A percentile compares a stretch with the other conserved stretches of the same genome.
phyloP scores from a whole-genome alignment of 2,329 filamentous ascomycete genomes.

The Tympanopsis confertula region DNA sequence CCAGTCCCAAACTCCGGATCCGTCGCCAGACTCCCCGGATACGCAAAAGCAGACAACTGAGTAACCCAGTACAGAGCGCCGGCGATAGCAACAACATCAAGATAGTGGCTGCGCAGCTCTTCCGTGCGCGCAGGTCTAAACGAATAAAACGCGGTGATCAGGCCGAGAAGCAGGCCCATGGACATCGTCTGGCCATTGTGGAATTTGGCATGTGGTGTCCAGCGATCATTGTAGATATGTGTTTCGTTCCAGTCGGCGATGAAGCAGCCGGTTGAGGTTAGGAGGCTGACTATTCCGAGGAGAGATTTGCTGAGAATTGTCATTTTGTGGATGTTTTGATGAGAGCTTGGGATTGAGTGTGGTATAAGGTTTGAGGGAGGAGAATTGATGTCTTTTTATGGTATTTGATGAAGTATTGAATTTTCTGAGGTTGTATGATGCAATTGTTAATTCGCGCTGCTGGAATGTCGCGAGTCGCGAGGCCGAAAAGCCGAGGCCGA shows the following conservation, averaged over 20 bases:
- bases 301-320: no score
- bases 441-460: no score
- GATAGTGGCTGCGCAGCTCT: constrained; percentile 8
- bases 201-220: constrained; percentile 37
- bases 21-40: constrained; percentile 27
- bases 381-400: no score
- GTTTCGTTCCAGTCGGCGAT: constrained; percentile 26
- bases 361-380: no score
- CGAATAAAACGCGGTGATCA: constrained; percentile 22
- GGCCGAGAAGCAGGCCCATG: constrained; percentile 25
- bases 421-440: no score
- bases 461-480: no score
- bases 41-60: constrained; percentile 27
- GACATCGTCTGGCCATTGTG: constrained; percentile 41
- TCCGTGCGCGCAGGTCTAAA: constrained; percentile 8
- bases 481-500: no score
- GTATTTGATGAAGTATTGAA: no score
- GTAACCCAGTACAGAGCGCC: constrained; percentile 30
- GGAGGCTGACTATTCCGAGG: no score
- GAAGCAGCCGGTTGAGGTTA: constrained; percentile 14
- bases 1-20: constrained; percentile 32
- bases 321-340: no score
- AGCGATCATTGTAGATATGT: constrained; percentile 32
- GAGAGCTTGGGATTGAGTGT: no score
- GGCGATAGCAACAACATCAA: constrained; percentile 20